phyloP scores from a whole-genome alignment of 2,329 filamentous ascomycete species.

The Helminthosporium solani region DNA sequence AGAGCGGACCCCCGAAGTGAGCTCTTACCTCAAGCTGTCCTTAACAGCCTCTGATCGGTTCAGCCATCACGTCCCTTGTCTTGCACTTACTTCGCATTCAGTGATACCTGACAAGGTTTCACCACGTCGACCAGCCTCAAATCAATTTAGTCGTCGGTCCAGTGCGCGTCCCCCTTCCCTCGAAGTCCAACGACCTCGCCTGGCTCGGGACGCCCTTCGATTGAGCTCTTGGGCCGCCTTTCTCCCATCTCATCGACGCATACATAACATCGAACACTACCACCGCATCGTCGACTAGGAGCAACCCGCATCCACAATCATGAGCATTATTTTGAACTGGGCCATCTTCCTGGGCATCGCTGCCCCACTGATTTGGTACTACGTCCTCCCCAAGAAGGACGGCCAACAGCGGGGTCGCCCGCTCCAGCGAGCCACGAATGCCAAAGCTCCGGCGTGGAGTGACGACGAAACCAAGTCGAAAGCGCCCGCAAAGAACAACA shows the following conservation, averaged over 20 bases:
- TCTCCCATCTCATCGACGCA: not conserved
- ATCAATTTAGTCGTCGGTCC: not conserved
- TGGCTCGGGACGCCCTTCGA: not conserved
- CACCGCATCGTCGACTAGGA: not conserved
- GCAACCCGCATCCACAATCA: constrained; percentile 12
- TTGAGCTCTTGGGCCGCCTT: not conserved
- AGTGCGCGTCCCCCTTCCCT: not conserved
- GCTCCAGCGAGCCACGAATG: constrained; percentile 21
- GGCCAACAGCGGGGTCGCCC: constrained; percentile 30
- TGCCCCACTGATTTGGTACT: constrained; percentile 26
- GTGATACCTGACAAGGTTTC: not conserved
- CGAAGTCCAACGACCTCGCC: not conserved
- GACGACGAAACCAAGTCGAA: constrained; percentile 33
- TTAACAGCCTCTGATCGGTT: constrained; percentile 2
- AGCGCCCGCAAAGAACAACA: constrained; percentile 17
- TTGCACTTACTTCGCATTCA: not conserved
- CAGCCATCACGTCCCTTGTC: not conserved
- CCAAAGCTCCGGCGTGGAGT: constrained; percentile 25
- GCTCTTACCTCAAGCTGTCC: constrained; percentile 8
- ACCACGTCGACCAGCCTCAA: too few relatives aligned
- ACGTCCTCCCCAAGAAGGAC: constrained; percentile 26
- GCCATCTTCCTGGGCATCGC: constrained; percentile 31
- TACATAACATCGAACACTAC: not conserved
- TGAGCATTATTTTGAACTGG: constrained; percentile 40
- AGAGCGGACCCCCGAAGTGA: constrained; percentile 18